Evolutionary conservation across 805 yeast species (phyloP).

Genomic region (Barnettozyma botsteinii): DNA sequence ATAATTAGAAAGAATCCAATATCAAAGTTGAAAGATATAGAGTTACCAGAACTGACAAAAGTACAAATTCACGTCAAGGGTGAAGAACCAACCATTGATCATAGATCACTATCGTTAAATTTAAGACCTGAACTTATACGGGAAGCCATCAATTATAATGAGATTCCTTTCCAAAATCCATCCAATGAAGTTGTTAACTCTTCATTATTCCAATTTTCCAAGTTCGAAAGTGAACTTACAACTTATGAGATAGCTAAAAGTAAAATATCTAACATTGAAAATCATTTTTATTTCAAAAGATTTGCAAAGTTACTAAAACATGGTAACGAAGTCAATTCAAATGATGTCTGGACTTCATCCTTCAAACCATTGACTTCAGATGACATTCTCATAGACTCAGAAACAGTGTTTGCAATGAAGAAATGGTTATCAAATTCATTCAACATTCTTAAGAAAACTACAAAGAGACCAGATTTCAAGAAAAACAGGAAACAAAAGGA

Average conservation of each 20-base stretch:
- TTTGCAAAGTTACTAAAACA: not conserved
- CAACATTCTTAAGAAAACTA: conserved; percentile 27
- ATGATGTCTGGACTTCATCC: conserved; percentile 25
- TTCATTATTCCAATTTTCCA: not conserved
- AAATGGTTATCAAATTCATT: conserved; percentile 32
- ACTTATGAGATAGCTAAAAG: not conserved
- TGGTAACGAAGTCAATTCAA: not conserved
- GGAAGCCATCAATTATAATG: conserved; percentile 2
- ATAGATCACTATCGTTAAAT: conserved; percentile 6
- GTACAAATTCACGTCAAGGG: conserved; percentile 16
- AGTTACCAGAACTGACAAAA: conserved; percentile 9
- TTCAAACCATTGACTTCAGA: conserved; percentile 27
- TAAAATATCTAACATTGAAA: conserved; percentile 4
- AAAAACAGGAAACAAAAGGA: conserved; percentile 21
- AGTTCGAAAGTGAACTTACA: not conserved
- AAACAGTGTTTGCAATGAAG: conserved; percentile 18
- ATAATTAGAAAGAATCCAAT: conserved; percentile 12
- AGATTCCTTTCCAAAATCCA: not conserved
- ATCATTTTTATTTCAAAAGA: conserved; percentile 3
- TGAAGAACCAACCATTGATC: conserved; percentile 1
- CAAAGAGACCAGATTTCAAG: conserved; percentile 30
- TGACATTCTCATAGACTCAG: conserved; percentile 28
- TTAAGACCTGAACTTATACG: not conserved
- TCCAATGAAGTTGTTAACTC: not conserved
- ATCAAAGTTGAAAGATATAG: conserved; percentile 18